A percentile compares a stretch with the other conserved stretches of the same genome.
Evolutionary conservation across 495 filamentous ascomycete species (phyloP).

Genomic region (Collariella sp.): DNA sequence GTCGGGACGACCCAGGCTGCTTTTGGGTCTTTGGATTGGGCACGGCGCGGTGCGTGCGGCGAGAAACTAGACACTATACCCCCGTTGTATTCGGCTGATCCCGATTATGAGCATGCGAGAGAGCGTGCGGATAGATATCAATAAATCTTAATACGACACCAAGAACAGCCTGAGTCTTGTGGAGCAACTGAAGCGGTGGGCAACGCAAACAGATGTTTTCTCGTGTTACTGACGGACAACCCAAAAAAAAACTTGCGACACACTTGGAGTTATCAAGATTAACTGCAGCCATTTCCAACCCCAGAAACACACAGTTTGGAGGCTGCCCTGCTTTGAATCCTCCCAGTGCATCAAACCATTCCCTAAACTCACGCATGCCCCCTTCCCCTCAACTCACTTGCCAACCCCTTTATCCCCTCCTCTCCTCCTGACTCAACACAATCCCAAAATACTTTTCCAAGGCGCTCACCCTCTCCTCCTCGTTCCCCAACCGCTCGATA

Average conservation of each 20-base stretch:
- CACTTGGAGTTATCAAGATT: no score
- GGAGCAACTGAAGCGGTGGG: no score
- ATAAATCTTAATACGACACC: neutral
- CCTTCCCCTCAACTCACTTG: constrained; percentile 34
- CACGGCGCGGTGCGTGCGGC: neutral
- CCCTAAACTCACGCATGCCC: constrained; percentile 1
- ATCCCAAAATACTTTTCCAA: constrained; percentile 51
- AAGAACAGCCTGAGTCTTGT: no score
- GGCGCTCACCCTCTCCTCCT: constrained; percentile 45
- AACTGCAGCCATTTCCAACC: no score
- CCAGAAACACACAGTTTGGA: no score
- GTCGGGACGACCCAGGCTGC: neutral
- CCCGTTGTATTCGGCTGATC: neutral
- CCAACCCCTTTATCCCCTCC: constrained; percentile 45
- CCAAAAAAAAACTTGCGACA: no score
- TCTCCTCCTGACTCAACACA: constrained; percentile 41
- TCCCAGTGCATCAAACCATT: no score
- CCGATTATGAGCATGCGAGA: neutral
- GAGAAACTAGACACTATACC: constrained; percentile 1
- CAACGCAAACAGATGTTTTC: no score
- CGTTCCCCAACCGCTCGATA: constrained; percentile 38
- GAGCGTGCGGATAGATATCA: neutral
- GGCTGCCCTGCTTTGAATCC: neutral
- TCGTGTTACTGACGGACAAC: no score
- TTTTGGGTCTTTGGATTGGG: neutral